Evolutionary conservation across 106 monocot genomes (phyloP).

Genomic region (Phalaenopsis equestris): DNA sequence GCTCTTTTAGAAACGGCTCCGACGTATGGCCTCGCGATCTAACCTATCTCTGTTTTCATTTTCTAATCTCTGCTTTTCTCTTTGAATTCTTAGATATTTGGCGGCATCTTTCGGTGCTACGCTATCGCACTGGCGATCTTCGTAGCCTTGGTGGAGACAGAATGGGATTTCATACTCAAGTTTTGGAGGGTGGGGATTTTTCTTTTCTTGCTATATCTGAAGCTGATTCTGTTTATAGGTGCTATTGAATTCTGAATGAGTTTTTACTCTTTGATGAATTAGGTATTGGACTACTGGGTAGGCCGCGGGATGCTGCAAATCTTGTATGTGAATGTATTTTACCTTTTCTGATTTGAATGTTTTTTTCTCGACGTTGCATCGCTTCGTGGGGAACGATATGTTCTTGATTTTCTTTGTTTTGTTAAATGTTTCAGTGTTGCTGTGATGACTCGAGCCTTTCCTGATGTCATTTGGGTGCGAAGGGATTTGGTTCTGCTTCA

Average conservation of each 20-base stretch:
- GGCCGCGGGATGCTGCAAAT: constrained; percentile 95
- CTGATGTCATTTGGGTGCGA: constrained; percentile 31
- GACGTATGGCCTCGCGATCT: constrained; percentile 26
- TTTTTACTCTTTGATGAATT: not conserved
- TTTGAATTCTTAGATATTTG: constrained; percentile 52
- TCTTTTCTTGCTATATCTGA: not conserved
- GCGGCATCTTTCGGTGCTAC: constrained; percentile 96
- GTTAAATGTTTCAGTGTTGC: constrained; percentile 51
- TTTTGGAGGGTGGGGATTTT: constrained; percentile 43
- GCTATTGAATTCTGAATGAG: not conserved
- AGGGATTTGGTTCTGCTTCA: constrained; percentile 64
- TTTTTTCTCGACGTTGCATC: not conserved
- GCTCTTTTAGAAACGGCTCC: constrained; percentile 45
- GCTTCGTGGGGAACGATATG: not conserved
- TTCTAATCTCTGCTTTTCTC: not conserved
- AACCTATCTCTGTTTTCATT: not conserved
- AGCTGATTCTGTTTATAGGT: not conserved
- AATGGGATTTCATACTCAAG: constrained; percentile 70
- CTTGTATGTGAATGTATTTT: constrained; percentile 47
- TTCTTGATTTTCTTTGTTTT: constrained; percentile 4
- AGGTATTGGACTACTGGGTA: constrained; percentile 90
- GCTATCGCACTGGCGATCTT: constrained; percentile 70
- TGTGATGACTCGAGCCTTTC: constrained; percentile 93
- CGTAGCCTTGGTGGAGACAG: constrained; percentile 71
- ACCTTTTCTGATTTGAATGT: not conserved